Evolutionary conservation across 371 early-diverging fungal species (phyloP).

Genomic region (Apophysomyces trapeziformis): DNA sequence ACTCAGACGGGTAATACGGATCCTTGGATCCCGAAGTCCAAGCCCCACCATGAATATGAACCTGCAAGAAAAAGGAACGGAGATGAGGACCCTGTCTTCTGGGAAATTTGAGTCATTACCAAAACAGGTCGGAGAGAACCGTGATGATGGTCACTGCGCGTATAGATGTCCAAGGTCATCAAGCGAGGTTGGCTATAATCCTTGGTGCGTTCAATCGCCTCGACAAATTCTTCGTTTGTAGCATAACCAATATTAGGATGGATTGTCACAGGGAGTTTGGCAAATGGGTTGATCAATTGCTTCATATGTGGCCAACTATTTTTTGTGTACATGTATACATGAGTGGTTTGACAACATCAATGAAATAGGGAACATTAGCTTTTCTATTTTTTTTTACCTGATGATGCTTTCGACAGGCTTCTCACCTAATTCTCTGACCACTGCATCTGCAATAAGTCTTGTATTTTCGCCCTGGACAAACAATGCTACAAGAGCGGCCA

Average conservation of each 20-base stretch:
- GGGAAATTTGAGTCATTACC: slow-evolving; percentile 20
- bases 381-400: slow-evolving; percentile 15
- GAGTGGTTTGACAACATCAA: no score
- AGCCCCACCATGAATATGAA: slow-evolving; percentile 70
- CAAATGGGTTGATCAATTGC: slow-evolving; percentile 47
- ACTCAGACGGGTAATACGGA: slow-evolving; percentile 44
- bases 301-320: slow-evolving; percentile 6
- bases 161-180: slow-evolving; percentile 53
- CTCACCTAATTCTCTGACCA: slow-evolving; percentile 18
- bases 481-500: slow-evolving; percentile 21
- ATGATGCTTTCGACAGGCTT: slow-evolving; percentile 19
- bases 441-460: slow-evolving; percentile 22
- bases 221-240: slow-evolving; percentile 48
- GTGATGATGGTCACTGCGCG: slow-evolving; percentile 24
- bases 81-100: no score
- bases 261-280: slow-evolving; percentile 26
- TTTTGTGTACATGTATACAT: not conserved
- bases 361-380: no score
- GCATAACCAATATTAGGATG: slow-evolving; percentile 63
- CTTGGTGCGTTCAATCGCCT: slow-evolving; percentile 32
- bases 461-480: slow-evolving; percentile 30
- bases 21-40: slow-evolving; percentile 63
- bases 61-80: slow-evolving; percentile 5
- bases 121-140: slow-evolving; percentile 49
- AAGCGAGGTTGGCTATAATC: slow-evolving; percentile 34